These are phyloP conservation scores for Candida peoriensis DNA, from an alignment of 805 yeast genomes.

Conservation along the genomic window DNA sequence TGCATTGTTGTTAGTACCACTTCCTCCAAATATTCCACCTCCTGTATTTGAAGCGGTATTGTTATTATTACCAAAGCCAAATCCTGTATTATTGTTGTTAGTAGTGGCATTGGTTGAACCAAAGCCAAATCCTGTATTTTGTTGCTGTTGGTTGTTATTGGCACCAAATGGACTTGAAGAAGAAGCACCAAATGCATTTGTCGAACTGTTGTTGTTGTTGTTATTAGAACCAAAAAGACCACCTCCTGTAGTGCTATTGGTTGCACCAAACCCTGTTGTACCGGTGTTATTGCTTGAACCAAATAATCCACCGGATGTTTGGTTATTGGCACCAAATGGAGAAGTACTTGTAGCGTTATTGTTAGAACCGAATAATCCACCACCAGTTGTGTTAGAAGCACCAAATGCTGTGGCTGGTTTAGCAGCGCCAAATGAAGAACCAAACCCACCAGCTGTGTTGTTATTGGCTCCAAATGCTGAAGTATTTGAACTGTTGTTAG, in stretches of 20 bases:
- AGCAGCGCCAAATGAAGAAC: slow-evolving; percentile 32
- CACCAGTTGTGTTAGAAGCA: slow-evolving; percentile 12
- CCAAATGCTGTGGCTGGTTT: slow-evolving; percentile 23
- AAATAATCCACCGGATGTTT: slow-evolving; percentile 24
- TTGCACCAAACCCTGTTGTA: slow-evolving; percentile 23
- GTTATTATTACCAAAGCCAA: slow-evolving; percentile 15
- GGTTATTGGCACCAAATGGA: slow-evolving; percentile 13
- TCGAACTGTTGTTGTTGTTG: slow-evolving; percentile 9
- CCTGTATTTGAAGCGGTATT: slow-evolving; percentile 17
- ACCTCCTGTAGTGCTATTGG: slow-evolving; percentile 9
- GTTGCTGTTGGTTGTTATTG: slow-evolving; percentile 15
- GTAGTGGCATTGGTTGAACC: slow-evolving; percentile 6
- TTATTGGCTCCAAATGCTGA: slow-evolving; percentile 16
- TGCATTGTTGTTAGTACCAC: slow-evolving; percentile 14
- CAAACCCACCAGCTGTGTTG: slow-evolving; percentile 34
- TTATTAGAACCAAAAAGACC: slow-evolving; percentile 25
- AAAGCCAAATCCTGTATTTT: slow-evolving; percentile 28
- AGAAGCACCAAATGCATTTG: slow-evolving; percentile 20
- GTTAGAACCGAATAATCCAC: slow-evolving; percentile 26
- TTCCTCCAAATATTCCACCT: slow-evolving; percentile 39
- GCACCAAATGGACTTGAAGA: slow-evolving; percentile 21
- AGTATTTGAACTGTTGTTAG: slow-evolving; percentile 17
- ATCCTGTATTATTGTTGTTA: slow-evolving; percentile 20
- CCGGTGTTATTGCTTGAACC: slow-evolving; percentile 25
- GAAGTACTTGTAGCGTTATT: slow-evolving; percentile 11